Percentiles rank a stretch among this genome's conserved stretches.
phyloP scores from a whole-genome alignment of 192 early-diverging fungal species.

The Ambispora gerdemannii region DNA sequence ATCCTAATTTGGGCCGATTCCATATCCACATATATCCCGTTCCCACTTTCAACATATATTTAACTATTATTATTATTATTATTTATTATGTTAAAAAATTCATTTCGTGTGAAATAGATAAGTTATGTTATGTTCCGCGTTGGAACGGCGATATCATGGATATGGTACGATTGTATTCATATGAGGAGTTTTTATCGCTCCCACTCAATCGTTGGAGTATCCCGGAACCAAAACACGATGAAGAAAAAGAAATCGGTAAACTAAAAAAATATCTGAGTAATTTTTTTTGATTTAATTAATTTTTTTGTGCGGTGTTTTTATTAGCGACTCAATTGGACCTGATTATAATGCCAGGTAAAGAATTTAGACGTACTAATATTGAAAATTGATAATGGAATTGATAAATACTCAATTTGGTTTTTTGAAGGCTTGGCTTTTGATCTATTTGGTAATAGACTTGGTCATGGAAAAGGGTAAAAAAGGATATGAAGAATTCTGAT shows the following conservation, averaged over 20 bases:
- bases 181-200: conserved; percentile 56
- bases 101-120: conserved; percentile 34
- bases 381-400: background rate
- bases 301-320: background rate
- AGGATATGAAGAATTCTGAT: too few relatives aligned
- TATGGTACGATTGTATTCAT: conserved; percentile 62
- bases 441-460: conserved; percentile 14
- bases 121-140: conserved; percentile 54
- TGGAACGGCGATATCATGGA: conserved; percentile 54
- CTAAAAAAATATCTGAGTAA: background rate
- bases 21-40: too few relatives aligned
- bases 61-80: background rate
- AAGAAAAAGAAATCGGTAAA: conserved; percentile 55
- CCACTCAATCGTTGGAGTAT: conserved; percentile 67
- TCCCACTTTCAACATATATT: too few relatives aligned
- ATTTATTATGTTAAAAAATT: background rate
- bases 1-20: too few relatives aligned
- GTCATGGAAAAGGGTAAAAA: conserved; percentile 31
- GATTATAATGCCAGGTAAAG: conserved; percentile 30
- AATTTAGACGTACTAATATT: background rate
- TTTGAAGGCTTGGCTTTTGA: conserved; percentile 26
- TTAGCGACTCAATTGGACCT: conserved; percentile 25
- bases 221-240: conserved; percentile 55
- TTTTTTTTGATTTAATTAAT: background rate
- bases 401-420: background rate